Base-by-base conservation (phyloP, 1,139 yeast species). In the Magnusiomyces suaveolens region DNA sequence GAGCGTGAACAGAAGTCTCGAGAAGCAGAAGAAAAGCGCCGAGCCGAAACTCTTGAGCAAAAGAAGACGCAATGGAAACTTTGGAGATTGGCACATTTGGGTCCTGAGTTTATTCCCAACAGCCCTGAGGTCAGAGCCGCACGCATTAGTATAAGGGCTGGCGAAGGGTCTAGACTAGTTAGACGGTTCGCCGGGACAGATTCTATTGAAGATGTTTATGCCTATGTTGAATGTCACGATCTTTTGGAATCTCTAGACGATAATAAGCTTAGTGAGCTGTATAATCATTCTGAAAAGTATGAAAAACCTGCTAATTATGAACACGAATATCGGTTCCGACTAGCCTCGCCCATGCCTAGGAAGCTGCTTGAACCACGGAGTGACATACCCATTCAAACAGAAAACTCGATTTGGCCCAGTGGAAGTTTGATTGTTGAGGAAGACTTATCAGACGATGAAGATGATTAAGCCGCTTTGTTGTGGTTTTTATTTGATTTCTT, bases 101-200 rank as follows among this genome's bases (percentile, higher is more conserved):
- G 52, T 24, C 53, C 55, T 3, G 59, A 54, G 10, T 38, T 23
- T 25, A 24, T 36, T 36, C 38, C 48, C 8, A 51, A 51, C 10
- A 51, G 55, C 12, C 41, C 56, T 29, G 53, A 51, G n/a, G 61
- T 57, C 6, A 53, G 60, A 56, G 52, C 65, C 52, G 64, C 69
- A 18, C 62, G 78, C 18, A 70, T 79, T 6, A 75, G 77, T 48
- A 69, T 83, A 48, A 72, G 87, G 56, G 69, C 79, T 38, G 72
- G 81, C 2, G 67, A 77, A 44, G 96, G 97, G 0, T 75, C 75
- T 51, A 74, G 95, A 50, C 66, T 83, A 1, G 73, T 86, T 8
- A 79, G 81, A 55, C 75, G 75, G 53, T 80, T 88, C 56, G 64
- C 70, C 29, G 75, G 77, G 24, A 64, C 69, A 4, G 74, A 78